Evolutionary conservation across 1,284 basidiomycete genomes (phyloP), one percentile per base, ranked within the genome.

Genomic region (Omphalotus olearius): DNA sequence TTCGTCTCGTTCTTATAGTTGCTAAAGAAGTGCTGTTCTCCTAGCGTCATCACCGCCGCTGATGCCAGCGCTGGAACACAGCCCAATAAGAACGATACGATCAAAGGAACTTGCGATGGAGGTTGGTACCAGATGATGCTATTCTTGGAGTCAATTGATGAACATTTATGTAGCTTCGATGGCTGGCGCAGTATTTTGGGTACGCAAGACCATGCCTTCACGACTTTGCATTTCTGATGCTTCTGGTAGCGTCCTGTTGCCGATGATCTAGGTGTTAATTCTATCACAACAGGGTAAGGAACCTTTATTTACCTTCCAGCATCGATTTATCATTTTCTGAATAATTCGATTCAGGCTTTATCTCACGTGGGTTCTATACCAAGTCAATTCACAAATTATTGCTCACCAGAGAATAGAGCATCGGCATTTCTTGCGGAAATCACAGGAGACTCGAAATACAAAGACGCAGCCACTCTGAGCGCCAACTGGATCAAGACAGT

Each of bases 101-200:
- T 78, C 36, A 56, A 66, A 36, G 66, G 66, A 2, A 71, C 70
- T 17, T 79, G 76, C 51, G 66, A 71, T 23, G 72, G 72, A 43
- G 58, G 72, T 74, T 20, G 51, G 70, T 64, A 38, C 14, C 14
- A 2, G 5, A 38, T 33, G 16, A 2, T 7, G 5, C 14, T 5
- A 38, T 47, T 17, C 7, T n/a, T n/a, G 37, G n/a, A 11, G 11
- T 10, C 16, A 10, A 10, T 41, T 42, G 28, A 28, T 18, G 28
- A 49, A 35, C n/a, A 13, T 33, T 4, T 17, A 33, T 13, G 10
- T 53, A 72, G 71, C 59, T 14, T 71, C 73, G 4, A 78, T 77
- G 75, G 73, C 69, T 10, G 75, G 75, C 1, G 75, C 73, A 9
- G 76, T 79, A 16, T 80, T 78, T 58, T 78, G 76, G 76, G 73